These are phyloP conservation scores for Fusarium cicatricum DNA, from an alignment of 2,329 filamentous ascomycete species.

Conservation along the genomic window DNA sequence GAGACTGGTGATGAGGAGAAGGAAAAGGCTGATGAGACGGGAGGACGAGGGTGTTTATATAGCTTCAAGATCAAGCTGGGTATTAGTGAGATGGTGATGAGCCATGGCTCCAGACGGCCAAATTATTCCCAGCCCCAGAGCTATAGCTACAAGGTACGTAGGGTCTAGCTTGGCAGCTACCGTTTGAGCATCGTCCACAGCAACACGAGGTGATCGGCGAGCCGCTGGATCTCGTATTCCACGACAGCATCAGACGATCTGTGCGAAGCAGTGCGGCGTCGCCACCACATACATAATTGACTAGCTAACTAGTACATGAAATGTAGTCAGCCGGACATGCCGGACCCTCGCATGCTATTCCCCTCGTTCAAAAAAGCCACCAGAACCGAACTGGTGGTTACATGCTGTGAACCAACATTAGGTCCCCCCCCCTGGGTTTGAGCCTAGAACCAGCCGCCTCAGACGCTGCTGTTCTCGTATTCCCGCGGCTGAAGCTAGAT, in stretches of 20 bases:
- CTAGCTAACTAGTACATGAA: no score
- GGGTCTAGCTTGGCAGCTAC: no score
- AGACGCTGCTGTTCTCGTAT: constrained; percentile 25
- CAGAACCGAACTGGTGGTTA: no score
- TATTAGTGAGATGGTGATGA: background rate
- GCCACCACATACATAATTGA: background rate
- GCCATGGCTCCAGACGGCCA: background rate
- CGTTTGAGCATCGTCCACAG: background rate
- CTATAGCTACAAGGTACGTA: background rate
- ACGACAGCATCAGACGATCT: constrained; percentile 31
- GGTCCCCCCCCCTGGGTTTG: no score
- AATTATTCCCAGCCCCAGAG: constrained; percentile 11
- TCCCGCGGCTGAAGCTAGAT: constrained; percentile 6
- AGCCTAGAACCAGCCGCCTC: no score
- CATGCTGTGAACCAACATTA: no score
- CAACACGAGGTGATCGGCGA: constrained; percentile 40
- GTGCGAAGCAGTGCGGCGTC: background rate
- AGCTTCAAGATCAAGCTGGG: background rate
- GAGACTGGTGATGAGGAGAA: constrained; percentile 23
- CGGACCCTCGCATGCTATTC: constrained; percentile 3
- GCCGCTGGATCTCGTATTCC: constrained; percentile 40
- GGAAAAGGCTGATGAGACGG: background rate
- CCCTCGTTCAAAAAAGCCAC: no score
- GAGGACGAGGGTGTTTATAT: constrained; percentile 27
- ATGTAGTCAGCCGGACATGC: background rate